Conservation (phyloP, 176 grass and related monocot species). For the Rhynchospora breviuscula region DNA sequence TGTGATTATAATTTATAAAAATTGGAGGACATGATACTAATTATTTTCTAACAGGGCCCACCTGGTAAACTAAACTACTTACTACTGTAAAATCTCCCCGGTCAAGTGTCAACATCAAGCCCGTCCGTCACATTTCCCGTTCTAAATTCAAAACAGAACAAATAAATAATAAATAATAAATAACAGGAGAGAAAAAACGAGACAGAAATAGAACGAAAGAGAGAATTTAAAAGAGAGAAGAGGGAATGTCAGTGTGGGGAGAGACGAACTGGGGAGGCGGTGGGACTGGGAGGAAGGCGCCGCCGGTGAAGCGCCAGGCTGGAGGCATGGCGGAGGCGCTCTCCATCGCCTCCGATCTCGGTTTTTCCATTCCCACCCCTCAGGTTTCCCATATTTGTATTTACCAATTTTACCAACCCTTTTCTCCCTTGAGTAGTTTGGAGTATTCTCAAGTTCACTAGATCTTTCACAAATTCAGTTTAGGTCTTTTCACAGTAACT, state of each 20-base stretch:
- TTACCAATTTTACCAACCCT: neutral
- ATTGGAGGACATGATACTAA: too few species aligned
- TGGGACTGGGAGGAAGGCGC: conserved; percentile 2
- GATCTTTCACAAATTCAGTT: neutral
- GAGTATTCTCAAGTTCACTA: neutral
- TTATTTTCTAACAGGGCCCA: too few species aligned
- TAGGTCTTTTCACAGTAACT: neutral
- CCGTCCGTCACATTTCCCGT: neutral
- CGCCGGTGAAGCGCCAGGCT: conserved; percentile 53
- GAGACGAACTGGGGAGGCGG: conserved; percentile 27
- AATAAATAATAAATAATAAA: neutral
- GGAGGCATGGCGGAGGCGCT: conserved; percentile 92
- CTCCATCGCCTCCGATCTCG: conserved; percentile 84
- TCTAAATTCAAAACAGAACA: neutral
- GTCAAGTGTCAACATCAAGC: too few species aligned
- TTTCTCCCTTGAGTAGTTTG: neutral
- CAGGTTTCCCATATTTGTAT: conserved; percentile 40
- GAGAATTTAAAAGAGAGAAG: neutral
- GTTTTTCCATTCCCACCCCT: conserved; percentile 57
- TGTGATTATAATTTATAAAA: too few species aligned
- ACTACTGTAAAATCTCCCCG: too few species aligned
- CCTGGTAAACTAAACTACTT: too few species aligned
- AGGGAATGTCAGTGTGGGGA: conserved; percentile 34
- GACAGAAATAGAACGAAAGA: neutral
- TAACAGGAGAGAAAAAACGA: neutral